phyloP scores from a whole-genome alignment of 129 eudicot species.

The Flaveria trinervia region DNA sequence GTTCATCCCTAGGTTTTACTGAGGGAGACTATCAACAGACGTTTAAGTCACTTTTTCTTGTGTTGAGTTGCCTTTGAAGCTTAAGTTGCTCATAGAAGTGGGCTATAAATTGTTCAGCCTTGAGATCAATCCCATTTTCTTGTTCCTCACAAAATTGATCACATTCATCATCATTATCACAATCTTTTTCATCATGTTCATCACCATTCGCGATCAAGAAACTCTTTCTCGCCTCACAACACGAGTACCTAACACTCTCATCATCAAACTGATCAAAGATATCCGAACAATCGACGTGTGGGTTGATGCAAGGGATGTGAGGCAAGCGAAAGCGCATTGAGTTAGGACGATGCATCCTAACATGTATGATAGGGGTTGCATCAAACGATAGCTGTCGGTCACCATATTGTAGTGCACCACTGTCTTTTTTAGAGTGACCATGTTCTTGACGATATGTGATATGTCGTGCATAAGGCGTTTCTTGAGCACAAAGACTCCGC shows the following conservation, averaged over 20 bases:
- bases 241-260: conserved; percentile 11
- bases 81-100: conserved; percentile 71
- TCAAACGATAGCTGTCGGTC: conserved; percentile 83
- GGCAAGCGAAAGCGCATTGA: conserved; percentile 70
- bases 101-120: conserved; percentile 79
- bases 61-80: conserved; percentile 61
- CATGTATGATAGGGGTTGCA: conserved; percentile 66
- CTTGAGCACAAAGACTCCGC: conserved; percentile 47
- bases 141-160: conserved; percentile 27
- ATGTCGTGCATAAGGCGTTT: conserved; percentile 31
- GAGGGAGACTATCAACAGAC: too few relatives aligned
- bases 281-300: conserved; percentile 42
- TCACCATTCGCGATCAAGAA: conserved; percentile 28
- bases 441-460: conserved; percentile 37
- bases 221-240: conserved; percentile 38
- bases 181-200: conserved; percentile 2
- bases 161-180: background rate
- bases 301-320: conserved; percentile 72
- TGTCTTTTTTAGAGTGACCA: conserved; percentile 14
- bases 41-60: background rate
- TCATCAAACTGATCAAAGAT: conserved; percentile 38
- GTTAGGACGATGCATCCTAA: conserved; percentile 76
- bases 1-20: too few relatives aligned
- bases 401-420: conserved; percentile 52
- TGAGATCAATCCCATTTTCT: conserved; percentile 53